A percentile compares a stretch with the other conserved stretches of the same genome.
phyloP scores from a whole-genome alignment of 1,284 basidiomycete genomes.

The Cystobasidium pallidum region DNA sequence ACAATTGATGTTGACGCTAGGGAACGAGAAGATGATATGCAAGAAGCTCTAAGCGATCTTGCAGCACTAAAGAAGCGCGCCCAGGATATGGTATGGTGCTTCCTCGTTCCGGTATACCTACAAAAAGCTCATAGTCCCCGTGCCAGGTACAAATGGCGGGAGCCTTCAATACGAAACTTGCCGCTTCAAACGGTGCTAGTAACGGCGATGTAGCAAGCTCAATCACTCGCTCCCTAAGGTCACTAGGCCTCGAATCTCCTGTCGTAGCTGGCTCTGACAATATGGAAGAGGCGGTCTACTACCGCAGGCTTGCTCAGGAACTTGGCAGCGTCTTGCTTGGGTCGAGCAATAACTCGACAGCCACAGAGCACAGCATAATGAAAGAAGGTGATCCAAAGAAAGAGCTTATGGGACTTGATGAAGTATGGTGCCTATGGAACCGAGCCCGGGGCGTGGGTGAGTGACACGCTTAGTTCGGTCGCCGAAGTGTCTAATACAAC shows the following conservation, averaged over 20 bases:
- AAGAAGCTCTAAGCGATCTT: conserved; percentile 80
- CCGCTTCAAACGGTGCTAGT: conserved; percentile 61
- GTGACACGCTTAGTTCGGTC: conserved; percentile 55
- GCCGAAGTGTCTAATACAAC: not conserved
- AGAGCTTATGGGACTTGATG: conserved; percentile 85
- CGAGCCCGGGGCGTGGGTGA: conserved; percentile 87
- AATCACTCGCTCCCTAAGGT: conserved; percentile 82
- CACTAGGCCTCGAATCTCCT: conserved; percentile 71
- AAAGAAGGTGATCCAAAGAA: conserved; percentile 51
- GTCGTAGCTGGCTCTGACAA: conserved; percentile 92
- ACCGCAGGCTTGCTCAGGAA: conserved; percentile 80
- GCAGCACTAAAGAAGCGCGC: conserved; percentile 91
- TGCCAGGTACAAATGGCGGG: conserved; percentile 70
- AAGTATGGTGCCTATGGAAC: conserved; percentile 98
- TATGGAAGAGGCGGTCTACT: conserved; percentile 76
- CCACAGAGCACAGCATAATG: conserved; percentile 18
- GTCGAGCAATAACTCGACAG: conserved; percentile 51
- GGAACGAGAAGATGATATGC: conserved; percentile 69
- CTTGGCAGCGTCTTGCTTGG: conserved; percentile 74
- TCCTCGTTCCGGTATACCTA: not conserved
- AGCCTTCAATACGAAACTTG: conserved; percentile 79
- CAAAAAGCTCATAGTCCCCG: not conserved
- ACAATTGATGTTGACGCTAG: conserved; percentile 71
- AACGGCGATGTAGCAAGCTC: conserved; percentile 74
- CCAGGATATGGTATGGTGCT: conserved; percentile 74